Evolutionary conservation across 208 protist genomes (phyloP).

Genomic region (Borovskyia barvae): DNA sequence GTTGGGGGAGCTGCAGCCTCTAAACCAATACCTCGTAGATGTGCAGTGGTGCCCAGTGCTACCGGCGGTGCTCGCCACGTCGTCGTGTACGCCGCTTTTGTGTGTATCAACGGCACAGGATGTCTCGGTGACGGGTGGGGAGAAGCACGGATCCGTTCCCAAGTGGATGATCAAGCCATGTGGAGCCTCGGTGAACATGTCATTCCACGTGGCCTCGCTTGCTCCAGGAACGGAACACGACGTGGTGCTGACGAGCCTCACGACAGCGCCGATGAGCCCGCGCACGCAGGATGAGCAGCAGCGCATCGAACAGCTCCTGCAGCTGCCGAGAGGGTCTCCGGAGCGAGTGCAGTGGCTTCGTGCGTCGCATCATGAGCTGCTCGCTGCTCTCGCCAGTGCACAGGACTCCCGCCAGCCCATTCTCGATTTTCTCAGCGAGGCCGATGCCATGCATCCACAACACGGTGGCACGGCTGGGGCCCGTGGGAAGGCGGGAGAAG

Average conservation of each 20-base stretch:
- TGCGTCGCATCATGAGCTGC: conserved; percentile 36
- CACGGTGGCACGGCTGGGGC: conserved; percentile 1
- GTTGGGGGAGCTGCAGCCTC: conserved; percentile 53
- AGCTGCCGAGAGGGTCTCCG: conserved; percentile 27
- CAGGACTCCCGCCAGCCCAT: conserved; percentile 61
- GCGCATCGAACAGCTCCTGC: conserved; percentile 22
- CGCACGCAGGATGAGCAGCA: conserved; percentile 24
- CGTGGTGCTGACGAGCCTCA: conserved; percentile 20
- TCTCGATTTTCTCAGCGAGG: conserved; percentile 47
- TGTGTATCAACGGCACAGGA: conserved; percentile 71
- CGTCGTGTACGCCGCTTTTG: conserved; percentile 82
- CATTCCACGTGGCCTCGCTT: conserved; percentile 50
- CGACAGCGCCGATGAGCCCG: conserved; percentile 29
- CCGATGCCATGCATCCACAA: neutral
- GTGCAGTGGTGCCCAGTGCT: conserved; percentile 94
- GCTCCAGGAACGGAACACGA: conserved; percentile 29
- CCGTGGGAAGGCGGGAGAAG: conserved; percentile 7
- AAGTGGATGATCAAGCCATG: conserved; percentile 66
- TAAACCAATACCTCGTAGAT: conserved; percentile 91
- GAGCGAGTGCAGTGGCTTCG: conserved; percentile 69
- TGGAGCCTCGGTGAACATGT: conserved; percentile 63
- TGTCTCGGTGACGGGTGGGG: conserved; percentile 12
- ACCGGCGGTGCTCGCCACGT: conserved; percentile 86
- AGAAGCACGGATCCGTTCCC: conserved; percentile 26
- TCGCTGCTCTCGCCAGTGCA: conserved; percentile 61